Conservation (phyloP, 2,329 filamentous ascomycete species). For the Thielaviopsis ethacetica region DNA sequence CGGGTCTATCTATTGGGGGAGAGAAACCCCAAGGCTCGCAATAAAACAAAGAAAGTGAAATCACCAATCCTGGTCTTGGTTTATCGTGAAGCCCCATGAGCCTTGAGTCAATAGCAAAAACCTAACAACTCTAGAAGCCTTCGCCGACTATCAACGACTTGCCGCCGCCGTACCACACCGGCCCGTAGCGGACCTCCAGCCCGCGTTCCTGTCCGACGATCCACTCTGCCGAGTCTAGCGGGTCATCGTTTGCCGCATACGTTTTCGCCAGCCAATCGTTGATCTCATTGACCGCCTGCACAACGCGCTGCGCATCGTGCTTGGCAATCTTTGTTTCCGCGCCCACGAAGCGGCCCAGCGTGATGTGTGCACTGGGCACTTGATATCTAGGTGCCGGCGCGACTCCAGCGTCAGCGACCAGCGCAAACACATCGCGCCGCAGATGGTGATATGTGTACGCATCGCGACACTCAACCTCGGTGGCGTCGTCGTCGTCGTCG, state of each 20-base stretch:
- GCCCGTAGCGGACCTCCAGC: conserved; percentile 57
- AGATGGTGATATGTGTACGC: conserved; percentile 82
- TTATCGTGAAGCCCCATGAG: neutral
- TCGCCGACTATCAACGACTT: conserved; percentile 48
- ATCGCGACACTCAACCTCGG: conserved; percentile 32
- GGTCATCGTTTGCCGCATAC: conserved; percentile 32
- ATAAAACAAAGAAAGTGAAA: conserved; percentile 2
- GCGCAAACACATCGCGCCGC: conserved; percentile 56
- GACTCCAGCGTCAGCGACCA: conserved; percentile 45
- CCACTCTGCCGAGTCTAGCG: conserved; percentile 63
- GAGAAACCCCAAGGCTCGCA: neutral
- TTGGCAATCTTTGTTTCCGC: conserved; percentile 16
- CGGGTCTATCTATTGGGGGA: neutral
- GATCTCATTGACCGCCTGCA: conserved; percentile 55
- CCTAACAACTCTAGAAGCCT: conserved; percentile 41
- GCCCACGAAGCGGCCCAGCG: conserved; percentile 60
- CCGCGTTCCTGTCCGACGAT: conserved; percentile 74
- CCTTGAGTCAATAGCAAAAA: too few relatives aligned
- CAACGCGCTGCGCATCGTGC: conserved; percentile 49
- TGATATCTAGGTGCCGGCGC: conserved; percentile 53
- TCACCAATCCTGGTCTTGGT: neutral
- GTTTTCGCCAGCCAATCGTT: conserved; percentile 49
- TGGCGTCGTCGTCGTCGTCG: too few relatives aligned
- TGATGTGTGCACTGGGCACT: conserved; percentile 80
- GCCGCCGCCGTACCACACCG: conserved; percentile 78